These are phyloP conservation scores for Halenospora varia DNA, from an alignment of 495 filamentous ascomycete genomes.

Conservation along the genomic window DNA sequence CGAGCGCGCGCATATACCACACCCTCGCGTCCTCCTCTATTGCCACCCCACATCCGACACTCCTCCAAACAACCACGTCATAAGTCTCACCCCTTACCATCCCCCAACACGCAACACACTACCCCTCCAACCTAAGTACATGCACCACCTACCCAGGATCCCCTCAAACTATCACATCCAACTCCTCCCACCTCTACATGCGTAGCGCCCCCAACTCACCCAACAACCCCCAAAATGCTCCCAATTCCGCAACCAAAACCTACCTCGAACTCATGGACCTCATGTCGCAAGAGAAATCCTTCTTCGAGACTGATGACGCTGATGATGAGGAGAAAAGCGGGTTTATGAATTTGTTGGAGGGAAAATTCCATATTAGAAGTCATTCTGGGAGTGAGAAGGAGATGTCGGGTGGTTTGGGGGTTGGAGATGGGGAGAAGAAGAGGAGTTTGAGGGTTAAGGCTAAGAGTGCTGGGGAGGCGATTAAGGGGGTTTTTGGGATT, in stretches of 20 bases:
- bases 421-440: neutral
- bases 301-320: neutral
- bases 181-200: neutral
- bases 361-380: neutral
- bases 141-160: no score
- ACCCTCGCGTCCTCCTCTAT: no score
- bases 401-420: no score
- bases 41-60: no score
- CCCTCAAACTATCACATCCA: neutral
- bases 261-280: neutral
- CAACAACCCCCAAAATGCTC: slow-evolving; percentile 2
- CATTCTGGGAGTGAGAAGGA: neutral
- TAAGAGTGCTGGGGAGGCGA: neutral
- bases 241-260: neutral
- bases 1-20: neutral
- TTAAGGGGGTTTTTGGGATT: no score
- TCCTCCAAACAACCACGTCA: no score
- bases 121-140: no score
- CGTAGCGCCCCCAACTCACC: neutral
- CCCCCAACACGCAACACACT: no score
- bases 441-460: neutral
- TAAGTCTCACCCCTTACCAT: no score
- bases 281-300: neutral
- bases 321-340: neutral
- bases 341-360: neutral